Conservation (phyloP, 2,329 filamentous ascomycete species). For the Didymella arachidicola region DNA sequence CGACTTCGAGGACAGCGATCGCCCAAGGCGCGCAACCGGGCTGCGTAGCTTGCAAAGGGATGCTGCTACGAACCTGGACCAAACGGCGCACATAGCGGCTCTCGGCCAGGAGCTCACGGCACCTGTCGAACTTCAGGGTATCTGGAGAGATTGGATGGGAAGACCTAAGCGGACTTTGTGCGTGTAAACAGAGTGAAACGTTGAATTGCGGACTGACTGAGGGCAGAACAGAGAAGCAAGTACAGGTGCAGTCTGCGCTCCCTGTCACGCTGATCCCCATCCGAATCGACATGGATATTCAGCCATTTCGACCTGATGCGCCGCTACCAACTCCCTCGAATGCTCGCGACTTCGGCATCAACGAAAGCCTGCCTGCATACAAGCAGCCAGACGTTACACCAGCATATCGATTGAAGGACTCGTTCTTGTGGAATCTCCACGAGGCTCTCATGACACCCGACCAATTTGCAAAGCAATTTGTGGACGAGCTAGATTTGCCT, state of each 20-base stretch:
- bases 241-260: constrained; percentile 73
- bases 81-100: constrained; percentile 73
- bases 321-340: constrained; percentile 71
- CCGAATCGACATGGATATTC: constrained; percentile 92
- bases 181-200: constrained; percentile 43
- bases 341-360: constrained; percentile 64
- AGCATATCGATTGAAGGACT: constrained; percentile 87
- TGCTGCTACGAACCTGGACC: constrained; percentile 62
- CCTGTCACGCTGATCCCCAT: constrained; percentile 94
- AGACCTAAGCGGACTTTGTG: constrained; percentile 64
- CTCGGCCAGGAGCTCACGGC: constrained; percentile 80
- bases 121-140: constrained; percentile 85
- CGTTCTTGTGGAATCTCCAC: constrained; percentile 98
- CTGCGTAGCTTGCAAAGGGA: constrained; percentile 80
- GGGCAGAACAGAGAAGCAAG: constrained; percentile 65
- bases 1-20: constrained; percentile 77
- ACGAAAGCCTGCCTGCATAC: constrained; percentile 80
- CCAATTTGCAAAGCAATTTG: constrained; percentile 88
- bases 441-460: constrained; percentile 94
- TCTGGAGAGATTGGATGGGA: constrained; percentile 96
- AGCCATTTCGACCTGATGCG: constrained; percentile 73
- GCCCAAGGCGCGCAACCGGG: constrained; percentile 75
- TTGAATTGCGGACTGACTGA: constrained; percentile 18
- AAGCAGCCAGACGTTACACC: constrained; percentile 79
- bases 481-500: constrained; percentile 92